These are phyloP conservation scores for Ceratobasidium sp. DNA, from an alignment of 1,284 basidiomycete genomes.

Conservation along the genomic window DNA sequence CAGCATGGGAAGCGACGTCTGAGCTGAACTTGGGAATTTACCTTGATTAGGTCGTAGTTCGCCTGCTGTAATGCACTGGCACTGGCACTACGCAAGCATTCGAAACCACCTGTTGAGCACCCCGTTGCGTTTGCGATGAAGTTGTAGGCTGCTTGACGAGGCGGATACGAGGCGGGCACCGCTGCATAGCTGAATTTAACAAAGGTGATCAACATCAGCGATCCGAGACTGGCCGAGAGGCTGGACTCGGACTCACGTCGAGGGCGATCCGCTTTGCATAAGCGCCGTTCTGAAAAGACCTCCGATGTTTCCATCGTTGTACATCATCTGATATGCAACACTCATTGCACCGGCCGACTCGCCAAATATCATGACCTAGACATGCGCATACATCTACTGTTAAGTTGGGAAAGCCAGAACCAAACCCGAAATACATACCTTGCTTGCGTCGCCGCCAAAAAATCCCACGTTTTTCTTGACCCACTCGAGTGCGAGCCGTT, in stretches of 20 bases:
- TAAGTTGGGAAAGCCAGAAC: no score
- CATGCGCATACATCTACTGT: slow-evolving; percentile 14
- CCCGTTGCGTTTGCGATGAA: slow-evolving; percentile 36
- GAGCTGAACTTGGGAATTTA: not conserved
- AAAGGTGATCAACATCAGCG: no score
- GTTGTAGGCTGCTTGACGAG: slow-evolving; percentile 29
- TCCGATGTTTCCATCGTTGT: slow-evolving; percentile 45
- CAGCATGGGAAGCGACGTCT: no score
- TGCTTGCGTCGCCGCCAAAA: slow-evolving; percentile 59
- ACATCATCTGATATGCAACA: slow-evolving; percentile 47
- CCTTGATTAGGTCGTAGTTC: slow-evolving; percentile 38
- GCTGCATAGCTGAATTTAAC: slow-evolving; percentile 13
- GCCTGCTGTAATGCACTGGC: slow-evolving; percentile 14
- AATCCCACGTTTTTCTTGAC: slow-evolving; percentile 58
- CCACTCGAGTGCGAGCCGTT: slow-evolving; percentile 60
- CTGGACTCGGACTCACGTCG: slow-evolving; percentile 16
- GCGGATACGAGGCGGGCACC: slow-evolving; percentile 19
- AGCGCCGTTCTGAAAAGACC: slow-evolving; percentile 44
- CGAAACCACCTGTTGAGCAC: slow-evolving; percentile 11
- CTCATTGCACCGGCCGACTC: slow-evolving; percentile 51
- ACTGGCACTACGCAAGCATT: slow-evolving; percentile 31
- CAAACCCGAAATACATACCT: slow-evolving; percentile 47
- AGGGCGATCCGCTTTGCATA: slow-evolving; percentile 43
- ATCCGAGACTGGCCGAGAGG: no score
- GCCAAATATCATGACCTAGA: slow-evolving; percentile 47